Evolutionary conservation across 1,284 basidiomycete species (phyloP), one percentile per base, ranked within the genome.

Genomic region (Termitomyces sp.): DNA sequence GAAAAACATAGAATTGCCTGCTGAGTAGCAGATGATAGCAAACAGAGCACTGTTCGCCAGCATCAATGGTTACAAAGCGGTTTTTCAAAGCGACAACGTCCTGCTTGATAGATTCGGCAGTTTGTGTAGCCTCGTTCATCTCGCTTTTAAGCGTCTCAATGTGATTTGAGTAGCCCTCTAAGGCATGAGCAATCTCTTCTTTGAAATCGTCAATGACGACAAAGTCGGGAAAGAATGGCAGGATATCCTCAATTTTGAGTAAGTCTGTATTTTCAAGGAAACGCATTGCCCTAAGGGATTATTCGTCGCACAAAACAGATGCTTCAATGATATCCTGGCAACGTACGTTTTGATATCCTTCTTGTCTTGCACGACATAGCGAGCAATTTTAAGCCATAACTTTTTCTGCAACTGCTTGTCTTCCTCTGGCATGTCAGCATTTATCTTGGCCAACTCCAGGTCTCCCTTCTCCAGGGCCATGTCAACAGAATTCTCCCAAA

Each of bases 181-280:
- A 76, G 0, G 97, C 97, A 55, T 88, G 86, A 60, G 96, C 97
- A 62, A 99, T 99, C 73, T 99, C 95, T 63, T 96, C 92, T 71
- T 99, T 99, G 82, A 99, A 99, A 68, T 98, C 95, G 69, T 99
- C 97, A 63, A 99, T 98, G 60, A 99, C 93, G 12, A 96, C 94
- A 70, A 99, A 99, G 73, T 99, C 96, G 2, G 97, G 96, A 84
- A 99, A 99, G 84, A 98, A 99, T 2, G 97, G 97, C 24, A 99
- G 74, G 52, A 99, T 96, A 67, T 99, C 97, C 70, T 99, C 97
- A 61, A 99, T 96, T 72, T 98, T 96, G 66, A 99, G 84, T 28
- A 98, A 74, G 64, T 94, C 89, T 0, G 96, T 97, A 57, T 92
- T 89, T 65, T 97, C 92, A 59, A 99, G 76, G 75, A 99, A 98